Percentiles rank a stretch among this genome's conserved stretches.
phyloP scores from a whole-genome alignment of 345 rosid genomes.

The Pelargonium nanum region DNA sequence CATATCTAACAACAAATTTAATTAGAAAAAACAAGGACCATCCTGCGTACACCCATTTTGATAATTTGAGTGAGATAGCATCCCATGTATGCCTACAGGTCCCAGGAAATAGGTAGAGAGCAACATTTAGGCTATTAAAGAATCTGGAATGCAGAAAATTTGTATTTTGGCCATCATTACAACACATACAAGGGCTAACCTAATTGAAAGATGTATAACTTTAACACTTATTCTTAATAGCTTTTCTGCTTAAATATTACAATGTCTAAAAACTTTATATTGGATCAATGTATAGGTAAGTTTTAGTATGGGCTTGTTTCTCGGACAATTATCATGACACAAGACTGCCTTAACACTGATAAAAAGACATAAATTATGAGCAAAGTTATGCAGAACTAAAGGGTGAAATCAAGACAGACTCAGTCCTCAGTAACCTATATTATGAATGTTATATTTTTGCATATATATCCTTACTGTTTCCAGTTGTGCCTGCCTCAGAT shows the following conservation, averaged over 20 bases:
- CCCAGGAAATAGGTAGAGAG: too few relatives aligned
- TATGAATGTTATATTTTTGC: too few relatives aligned
- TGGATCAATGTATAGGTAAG: background rate
- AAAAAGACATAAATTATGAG: background rate
- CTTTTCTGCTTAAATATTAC: too few relatives aligned
- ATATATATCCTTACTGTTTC: slow-evolving; percentile 32
- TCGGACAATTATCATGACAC: background rate
- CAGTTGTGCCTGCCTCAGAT: slow-evolving; percentile 21
- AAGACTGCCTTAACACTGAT: background rate
- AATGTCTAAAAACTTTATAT: background rate
- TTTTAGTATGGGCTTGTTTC: background rate
- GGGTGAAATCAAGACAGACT: too few relatives aligned
- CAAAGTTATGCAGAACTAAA: background rate
- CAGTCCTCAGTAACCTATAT: too few relatives aligned
- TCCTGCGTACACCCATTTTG: too few relatives aligned
- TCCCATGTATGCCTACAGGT: background rate
- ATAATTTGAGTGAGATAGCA: too few relatives aligned
- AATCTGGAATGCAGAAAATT: too few relatives aligned
- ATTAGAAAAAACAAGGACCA: too few relatives aligned
- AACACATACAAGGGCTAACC: background rate
- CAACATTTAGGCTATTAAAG: too few relatives aligned
- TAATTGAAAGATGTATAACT: background rate
- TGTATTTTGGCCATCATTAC: background rate
- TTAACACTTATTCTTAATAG: too few relatives aligned
- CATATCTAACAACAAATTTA: too few relatives aligned